Percentiles rank a stretch among this genome's conserved stretches.
Evolutionary conservation across 208 protist species (phyloP).

Genomic region (Crithidia bombi): DNA sequence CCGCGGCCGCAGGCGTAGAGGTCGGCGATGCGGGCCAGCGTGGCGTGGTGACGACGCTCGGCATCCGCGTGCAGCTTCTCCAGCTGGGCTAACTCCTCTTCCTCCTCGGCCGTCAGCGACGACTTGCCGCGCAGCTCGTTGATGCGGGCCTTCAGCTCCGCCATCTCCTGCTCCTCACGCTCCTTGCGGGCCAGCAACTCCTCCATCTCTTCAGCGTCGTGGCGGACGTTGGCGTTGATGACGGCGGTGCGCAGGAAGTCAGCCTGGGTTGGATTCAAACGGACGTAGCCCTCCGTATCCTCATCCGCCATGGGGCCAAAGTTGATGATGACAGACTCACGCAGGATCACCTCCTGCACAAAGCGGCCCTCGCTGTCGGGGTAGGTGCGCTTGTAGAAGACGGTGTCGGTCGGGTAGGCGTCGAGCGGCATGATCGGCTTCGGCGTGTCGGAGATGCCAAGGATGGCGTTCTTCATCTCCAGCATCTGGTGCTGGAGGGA

Average conservation of each 20-base stretch:
- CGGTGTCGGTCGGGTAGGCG: constrained; percentile 43
- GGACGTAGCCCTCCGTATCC: constrained; percentile 63
- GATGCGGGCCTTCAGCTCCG: constrained; percentile 57
- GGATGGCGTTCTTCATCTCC: constrained; percentile 60
- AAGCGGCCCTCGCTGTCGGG: constrained; percentile 48
- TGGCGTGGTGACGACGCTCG: constrained; percentile 60
- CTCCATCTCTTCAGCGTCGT: constrained; percentile 75
- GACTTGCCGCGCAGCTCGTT: constrained; percentile 52
- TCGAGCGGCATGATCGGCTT: constrained; percentile 51
- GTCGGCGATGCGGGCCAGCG: constrained; percentile 59
- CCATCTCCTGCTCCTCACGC: constrained; percentile 66
- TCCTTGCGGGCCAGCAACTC: constrained; percentile 48
- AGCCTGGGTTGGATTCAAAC: constrained; percentile 46
- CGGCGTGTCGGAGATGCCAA: constrained; percentile 38
- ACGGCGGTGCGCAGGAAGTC: constrained; percentile 44
- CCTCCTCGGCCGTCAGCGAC: constrained; percentile 64
- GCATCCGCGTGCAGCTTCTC: constrained; percentile 50
- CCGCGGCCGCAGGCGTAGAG: constrained; percentile 66
- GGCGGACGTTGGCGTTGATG: constrained; percentile 41
- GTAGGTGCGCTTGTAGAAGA: constrained; percentile 66
- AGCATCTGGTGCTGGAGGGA: constrained; percentile 60
- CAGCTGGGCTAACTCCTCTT: constrained; percentile 78
- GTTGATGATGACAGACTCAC: constrained; percentile 61
- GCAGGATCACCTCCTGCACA: constrained; percentile 69
- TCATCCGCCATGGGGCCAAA: constrained; percentile 52